phyloP scores from a whole-genome alignment of 2,329 filamentous ascomycete species.

The Thielaviopsis populi region DNA sequence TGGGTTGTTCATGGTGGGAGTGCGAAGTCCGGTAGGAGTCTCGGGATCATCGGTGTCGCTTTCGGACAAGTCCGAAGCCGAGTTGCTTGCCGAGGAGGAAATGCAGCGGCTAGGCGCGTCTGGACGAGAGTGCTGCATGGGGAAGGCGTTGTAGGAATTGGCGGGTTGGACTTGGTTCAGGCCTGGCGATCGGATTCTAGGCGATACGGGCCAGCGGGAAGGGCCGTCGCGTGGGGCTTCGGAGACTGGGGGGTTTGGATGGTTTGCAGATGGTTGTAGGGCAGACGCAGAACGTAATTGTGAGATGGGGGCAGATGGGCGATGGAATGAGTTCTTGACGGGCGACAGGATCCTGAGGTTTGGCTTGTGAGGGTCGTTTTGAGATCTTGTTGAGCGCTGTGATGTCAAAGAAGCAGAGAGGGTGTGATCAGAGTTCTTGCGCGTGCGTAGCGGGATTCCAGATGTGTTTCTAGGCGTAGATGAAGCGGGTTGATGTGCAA shows the following conservation, averaged over 20 bases:
- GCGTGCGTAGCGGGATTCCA: slow-evolving; percentile 35
- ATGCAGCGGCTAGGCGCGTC: background rate
- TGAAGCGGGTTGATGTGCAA: slow-evolving; percentile 27
- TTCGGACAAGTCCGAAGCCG: slow-evolving; percentile 27
- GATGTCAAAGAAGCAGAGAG: slow-evolving; percentile 16
- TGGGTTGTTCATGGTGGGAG: slow-evolving; percentile 40
- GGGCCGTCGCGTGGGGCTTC: slow-evolving; percentile 14
- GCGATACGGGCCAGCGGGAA: slow-evolving; percentile 63
- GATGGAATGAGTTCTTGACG: background rate
- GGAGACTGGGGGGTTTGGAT: slow-evolving; percentile 6
- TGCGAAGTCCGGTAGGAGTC: slow-evolving; percentile 38
- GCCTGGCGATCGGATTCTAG: slow-evolving; percentile 55
- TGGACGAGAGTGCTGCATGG: slow-evolving; percentile 2
- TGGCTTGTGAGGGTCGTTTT: slow-evolving; percentile 33
- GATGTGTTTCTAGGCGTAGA: slow-evolving; percentile 25
- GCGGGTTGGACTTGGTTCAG: background rate
- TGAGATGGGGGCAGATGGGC: slow-evolving; percentile 36
- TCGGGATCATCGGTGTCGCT: slow-evolving; percentile 38
- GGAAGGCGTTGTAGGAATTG: slow-evolving; percentile 8
- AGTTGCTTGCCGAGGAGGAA: slow-evolving; percentile 14
- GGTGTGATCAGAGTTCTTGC: slow-evolving; percentile 38
- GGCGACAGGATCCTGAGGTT: slow-evolving; percentile 25
- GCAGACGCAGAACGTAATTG: slow-evolving; percentile 32
- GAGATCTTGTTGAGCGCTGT: slow-evolving; percentile 45
- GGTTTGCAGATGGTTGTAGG: background rate